These are phyloP conservation scores for Stipa capillata DNA, from an alignment of 176 grass and related monocot genomes.

Conservation along the genomic window DNA sequence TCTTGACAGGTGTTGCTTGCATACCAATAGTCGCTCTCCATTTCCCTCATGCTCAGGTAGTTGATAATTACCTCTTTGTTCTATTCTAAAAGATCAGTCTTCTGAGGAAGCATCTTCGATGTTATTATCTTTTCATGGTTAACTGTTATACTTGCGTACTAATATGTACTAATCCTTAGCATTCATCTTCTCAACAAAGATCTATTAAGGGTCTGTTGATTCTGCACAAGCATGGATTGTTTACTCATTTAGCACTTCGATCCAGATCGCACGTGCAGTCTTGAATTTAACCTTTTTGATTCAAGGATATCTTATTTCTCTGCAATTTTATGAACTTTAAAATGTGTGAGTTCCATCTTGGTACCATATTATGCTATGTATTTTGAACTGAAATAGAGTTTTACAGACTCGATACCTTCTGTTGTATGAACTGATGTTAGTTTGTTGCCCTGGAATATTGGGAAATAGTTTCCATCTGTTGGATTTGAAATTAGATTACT, in stretches of 20 bases:
- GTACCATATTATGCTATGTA: background rate
- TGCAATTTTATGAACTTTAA: background rate
- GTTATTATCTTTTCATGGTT: background rate
- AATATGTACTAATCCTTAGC: background rate
- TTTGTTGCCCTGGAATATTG: background rate
- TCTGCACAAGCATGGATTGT: background rate
- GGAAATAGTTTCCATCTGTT: background rate
- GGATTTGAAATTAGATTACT: background rate
- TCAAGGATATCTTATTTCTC: too few species aligned
- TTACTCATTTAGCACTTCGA: background rate
- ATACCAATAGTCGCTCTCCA: slow-evolving; percentile 83
- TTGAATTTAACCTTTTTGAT: too few species aligned
- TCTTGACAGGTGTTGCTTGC: slow-evolving; percentile 70
- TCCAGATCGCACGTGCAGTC: too few species aligned
- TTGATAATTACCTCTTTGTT: background rate
- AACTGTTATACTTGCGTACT: background rate
- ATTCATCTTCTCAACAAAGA: background rate
- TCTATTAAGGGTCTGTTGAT: background rate
- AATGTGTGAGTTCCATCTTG: background rate
- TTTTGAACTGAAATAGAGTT: background rate
- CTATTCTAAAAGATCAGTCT: background rate
- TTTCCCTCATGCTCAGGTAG: slow-evolving; percentile 90
- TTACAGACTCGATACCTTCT: background rate
- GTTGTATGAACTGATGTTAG: background rate
- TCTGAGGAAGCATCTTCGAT: background rate